These are phyloP conservation scores for Plasmodium falciparum DNA, from an alignment of 169 alveolate species.

Conservation along the genomic window DNA sequence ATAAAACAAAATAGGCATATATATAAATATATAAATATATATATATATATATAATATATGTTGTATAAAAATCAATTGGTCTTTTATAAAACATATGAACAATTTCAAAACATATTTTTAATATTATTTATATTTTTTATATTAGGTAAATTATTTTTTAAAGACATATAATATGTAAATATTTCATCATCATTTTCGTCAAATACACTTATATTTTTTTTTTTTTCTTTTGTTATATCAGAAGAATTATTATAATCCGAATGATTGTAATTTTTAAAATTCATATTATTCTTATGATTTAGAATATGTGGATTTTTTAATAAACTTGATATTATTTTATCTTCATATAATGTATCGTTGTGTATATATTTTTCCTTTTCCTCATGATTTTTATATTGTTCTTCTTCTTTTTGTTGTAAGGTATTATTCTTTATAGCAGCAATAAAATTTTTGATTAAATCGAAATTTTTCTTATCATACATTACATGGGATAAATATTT, in stretches of 20 bases:
- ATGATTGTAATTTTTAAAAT: too few relatives aligned
- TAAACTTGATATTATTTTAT: too few relatives aligned
- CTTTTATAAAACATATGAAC: too few relatives aligned
- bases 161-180: neutral
- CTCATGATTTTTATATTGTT: neutral
- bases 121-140: slow-evolving; percentile 2
- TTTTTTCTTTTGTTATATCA: too few relatives aligned
- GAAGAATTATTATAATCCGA: too few relatives aligned
- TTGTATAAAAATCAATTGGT: too few relatives aligned
- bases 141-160: neutral
- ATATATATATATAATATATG: too few relatives aligned
- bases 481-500: slow-evolving; percentile 1
- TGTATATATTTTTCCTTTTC: neutral
- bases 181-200: neutral
- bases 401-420: neutral
- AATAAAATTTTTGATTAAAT: slow-evolving; percentile 41
- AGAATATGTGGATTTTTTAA: too few relatives aligned
- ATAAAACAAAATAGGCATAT: too few relatives aligned
- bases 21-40: too few relatives aligned
- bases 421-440: slow-evolving; percentile 20
- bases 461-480: slow-evolving; percentile 12
- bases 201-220: neutral
- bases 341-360: too few relatives aligned
- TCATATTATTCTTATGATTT: too few relatives aligned
- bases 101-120: neutral